These are phyloP conservation scores for Penicillium malachiteum DNA, from an alignment of 495 filamentous ascomycete genomes.

Conservation along the genomic window DNA sequence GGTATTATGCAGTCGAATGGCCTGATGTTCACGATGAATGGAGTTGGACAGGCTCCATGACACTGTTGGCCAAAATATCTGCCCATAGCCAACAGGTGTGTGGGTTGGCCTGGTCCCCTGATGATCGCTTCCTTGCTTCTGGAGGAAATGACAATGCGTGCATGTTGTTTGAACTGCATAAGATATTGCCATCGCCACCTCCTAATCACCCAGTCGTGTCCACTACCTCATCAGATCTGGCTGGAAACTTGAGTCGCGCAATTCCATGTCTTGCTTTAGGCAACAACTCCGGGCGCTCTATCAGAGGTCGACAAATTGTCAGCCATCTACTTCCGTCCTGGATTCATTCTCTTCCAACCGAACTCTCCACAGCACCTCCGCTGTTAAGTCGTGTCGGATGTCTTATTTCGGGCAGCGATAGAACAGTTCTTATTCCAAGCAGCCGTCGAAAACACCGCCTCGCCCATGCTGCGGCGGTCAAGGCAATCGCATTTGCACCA, in stretches of 20 bases:
- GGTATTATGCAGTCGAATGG: conserved; percentile 92
- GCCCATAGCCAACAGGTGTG: conserved; percentile 91
- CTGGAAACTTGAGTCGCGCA: conserved; percentile 13
- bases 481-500: conserved; percentile 95
- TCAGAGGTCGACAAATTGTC: conserved; percentile 23
- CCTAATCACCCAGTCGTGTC: conserved; percentile 3
- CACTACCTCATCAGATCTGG: conserved; percentile 3
- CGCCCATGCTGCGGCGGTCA: conserved; percentile 83
- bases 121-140: conserved; percentile 75
- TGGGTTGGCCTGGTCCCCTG: conserved; percentile 81
- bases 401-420: conserved; percentile 29
- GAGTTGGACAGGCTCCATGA: conserved; percentile 77
- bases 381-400: conserved; percentile 31
- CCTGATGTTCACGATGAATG: conserved; percentile 49
- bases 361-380: conserved; percentile 16
- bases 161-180: conserved; percentile 71
- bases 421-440: conserved; percentile 30
- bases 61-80: conserved; percentile 69
- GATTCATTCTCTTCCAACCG: conserved; percentile 20
- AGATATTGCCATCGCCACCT: conserved; percentile 47
- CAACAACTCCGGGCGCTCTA: conserved; percentile 14
- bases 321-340: conserved; percentile 32
- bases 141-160: conserved; percentile 92
- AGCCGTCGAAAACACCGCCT: conserved; percentile 71
- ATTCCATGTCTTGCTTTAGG: conserved; percentile 21